Evolutionary conservation across 2,329 filamentous ascomycete genomes (phyloP).

Genomic region (Fusarium vanettenii): DNA sequence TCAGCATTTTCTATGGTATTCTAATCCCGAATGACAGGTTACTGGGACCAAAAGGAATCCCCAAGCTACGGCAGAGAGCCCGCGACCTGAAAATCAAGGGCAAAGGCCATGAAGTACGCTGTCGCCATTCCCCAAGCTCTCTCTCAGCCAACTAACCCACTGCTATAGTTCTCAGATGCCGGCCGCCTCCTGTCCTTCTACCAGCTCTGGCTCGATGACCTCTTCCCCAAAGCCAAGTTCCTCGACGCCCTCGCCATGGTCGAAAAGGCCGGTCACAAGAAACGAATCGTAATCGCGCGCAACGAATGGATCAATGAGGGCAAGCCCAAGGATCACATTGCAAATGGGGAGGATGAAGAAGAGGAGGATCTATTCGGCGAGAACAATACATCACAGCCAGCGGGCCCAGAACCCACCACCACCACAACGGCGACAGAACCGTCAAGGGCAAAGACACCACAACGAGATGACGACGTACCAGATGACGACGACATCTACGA

Average conservation of each 20-base stretch:
- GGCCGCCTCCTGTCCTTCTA: conserved; percentile 87
- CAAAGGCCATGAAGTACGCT: conserved; percentile 86
- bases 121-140: not conserved
- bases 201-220: conserved; percentile 95
- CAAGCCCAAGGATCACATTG: conserved; percentile 61
- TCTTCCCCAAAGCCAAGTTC: conserved; percentile 95
- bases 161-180: conserved; percentile 82
- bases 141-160: not conserved
- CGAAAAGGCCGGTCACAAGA: conserved; percentile 92
- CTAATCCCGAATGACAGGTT: conserved; percentile 63
- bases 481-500: conserved; percentile 67
- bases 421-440: conserved; percentile 53
- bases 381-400: conserved; percentile 40
- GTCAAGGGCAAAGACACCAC: conserved; percentile 44
- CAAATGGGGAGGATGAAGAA: conserved; percentile 44
- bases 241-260: conserved; percentile 89
- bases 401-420: conserved; percentile 45
- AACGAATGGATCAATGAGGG: conserved; percentile 87
- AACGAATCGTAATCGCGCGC: conserved; percentile 78
- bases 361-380: conserved; percentile 26
- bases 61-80: conserved; percentile 79
- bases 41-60: conserved; percentile 86
- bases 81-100: conserved; percentile 84
- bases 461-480: conserved; percentile 41
- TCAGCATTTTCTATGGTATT: not conserved